Evolutionary conservation across 805 yeast genomes (phyloP).

Genomic region (Millerozyma miso): DNA sequence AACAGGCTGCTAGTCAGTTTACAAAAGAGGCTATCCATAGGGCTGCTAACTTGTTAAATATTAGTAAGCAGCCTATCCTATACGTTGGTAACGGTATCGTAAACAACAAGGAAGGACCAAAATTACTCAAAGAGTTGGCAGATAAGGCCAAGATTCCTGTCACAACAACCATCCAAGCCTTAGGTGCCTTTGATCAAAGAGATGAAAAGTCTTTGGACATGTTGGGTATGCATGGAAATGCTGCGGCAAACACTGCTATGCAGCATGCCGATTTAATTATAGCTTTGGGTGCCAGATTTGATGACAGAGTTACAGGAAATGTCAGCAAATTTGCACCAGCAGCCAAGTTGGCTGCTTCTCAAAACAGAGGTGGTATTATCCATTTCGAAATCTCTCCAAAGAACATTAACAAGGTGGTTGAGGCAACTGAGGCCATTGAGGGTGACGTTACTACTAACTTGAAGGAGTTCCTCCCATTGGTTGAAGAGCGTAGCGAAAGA

Average conservation of each 20-base stretch:
- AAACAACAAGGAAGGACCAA: slow-evolving; percentile 76
- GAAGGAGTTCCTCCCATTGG: slow-evolving; percentile 65
- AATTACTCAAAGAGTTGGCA: slow-evolving; percentile 72
- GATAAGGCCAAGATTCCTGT: slow-evolving; percentile 93
- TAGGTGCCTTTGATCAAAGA: slow-evolving; percentile 91
- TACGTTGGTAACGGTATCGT: slow-evolving; percentile 92
- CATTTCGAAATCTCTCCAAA: slow-evolving; percentile 96
- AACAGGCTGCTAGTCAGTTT: slow-evolving; percentile 66
- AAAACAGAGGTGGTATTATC: slow-evolving; percentile 89
- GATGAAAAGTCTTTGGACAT: slow-evolving; percentile 89
- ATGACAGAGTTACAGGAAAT: slow-evolving; percentile 94
- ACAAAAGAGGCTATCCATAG: slow-evolving; percentile 69
- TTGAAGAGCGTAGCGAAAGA: slow-evolving; percentile 62
- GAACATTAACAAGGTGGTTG: slow-evolving; percentile 95
- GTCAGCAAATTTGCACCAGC: slow-evolving; percentile 88
- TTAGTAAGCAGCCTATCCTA: slow-evolving; percentile 81
- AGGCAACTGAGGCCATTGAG: slow-evolving; percentile 93
- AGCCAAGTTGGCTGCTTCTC: slow-evolving; percentile 84
- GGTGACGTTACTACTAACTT: slow-evolving; percentile 89
- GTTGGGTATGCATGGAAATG: slow-evolving; percentile 98
- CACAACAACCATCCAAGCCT: slow-evolving; percentile 89
- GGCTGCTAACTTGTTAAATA: slow-evolving; percentile 73
- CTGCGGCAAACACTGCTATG: slow-evolving; percentile 90
- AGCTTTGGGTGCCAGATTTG: slow-evolving; percentile 96
- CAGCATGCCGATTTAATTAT: slow-evolving; percentile 90